These are phyloP conservation scores for Gentiana macrophylla DNA, from an alignment of 257 asterid species.

Conservation along the genomic window DNA sequence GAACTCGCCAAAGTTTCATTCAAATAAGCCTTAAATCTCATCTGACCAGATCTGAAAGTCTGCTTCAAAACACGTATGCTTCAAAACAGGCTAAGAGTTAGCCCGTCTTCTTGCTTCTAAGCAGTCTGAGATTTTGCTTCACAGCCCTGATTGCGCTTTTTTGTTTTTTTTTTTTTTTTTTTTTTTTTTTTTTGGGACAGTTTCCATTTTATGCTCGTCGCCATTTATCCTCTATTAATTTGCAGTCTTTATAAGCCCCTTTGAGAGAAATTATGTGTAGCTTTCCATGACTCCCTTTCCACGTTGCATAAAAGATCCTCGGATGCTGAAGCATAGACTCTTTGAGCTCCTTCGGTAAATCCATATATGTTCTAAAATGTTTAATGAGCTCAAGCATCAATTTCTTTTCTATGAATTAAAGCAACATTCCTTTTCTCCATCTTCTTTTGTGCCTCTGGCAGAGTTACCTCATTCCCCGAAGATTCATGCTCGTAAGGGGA, in stretches of 20 bases:
- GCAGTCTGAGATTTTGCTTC: too few relatives aligned
- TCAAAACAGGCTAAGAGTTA: too few relatives aligned
- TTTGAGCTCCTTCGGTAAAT: conserved; percentile 78
- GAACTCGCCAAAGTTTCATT: too few relatives aligned
- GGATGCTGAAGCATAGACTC: conserved; percentile 81
- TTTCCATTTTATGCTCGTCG: conserved; percentile 1
- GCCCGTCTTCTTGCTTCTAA: too few relatives aligned
- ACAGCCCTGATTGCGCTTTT: too few relatives aligned
- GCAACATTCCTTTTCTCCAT: conserved; percentile 93
- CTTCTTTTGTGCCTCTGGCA: conserved; percentile 77
- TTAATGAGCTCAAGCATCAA: conserved; percentile 70
- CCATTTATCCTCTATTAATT: conserved; percentile 47
- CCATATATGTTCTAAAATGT: conserved; percentile 62
- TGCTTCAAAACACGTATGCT: too few relatives aligned
- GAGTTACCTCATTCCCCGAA: conserved; percentile 63
- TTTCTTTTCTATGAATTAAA: conserved; percentile 72
- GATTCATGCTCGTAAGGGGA: conserved; percentile 65
- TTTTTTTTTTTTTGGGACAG: too few relatives aligned
- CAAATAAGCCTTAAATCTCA: too few relatives aligned
- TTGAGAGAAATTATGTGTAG: conserved; percentile 77
- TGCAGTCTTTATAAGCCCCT: conserved; percentile 81
- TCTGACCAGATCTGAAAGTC: too few relatives aligned
- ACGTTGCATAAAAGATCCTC: conserved; percentile 77
- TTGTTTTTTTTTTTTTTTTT: too few relatives aligned
- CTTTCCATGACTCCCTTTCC: conserved; percentile 73